phyloP scores from a whole-genome alignment of 148 eudicot species.

The Drosera capensis region DNA sequence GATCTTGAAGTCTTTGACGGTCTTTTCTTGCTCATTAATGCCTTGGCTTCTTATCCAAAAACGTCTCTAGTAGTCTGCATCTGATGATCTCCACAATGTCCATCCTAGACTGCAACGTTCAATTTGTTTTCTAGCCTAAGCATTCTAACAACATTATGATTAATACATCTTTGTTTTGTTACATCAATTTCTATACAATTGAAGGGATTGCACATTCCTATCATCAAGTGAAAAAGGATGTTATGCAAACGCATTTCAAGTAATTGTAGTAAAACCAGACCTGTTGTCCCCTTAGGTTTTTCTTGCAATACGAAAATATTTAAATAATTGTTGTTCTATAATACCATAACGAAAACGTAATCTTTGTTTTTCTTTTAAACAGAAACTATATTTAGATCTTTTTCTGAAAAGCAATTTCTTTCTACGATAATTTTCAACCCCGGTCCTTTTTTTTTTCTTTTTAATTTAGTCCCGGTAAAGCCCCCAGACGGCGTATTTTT shows the following conservation, averaged over 20 bases:
- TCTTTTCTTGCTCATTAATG: no score
- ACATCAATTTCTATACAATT: no score
- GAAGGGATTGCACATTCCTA: no score
- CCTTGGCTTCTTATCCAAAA: no score
- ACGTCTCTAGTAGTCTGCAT: no score
- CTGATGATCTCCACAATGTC: no score
- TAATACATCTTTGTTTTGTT: no score
- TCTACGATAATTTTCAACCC: neutral
- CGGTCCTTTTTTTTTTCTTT: neutral
- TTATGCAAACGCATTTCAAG: constrained; percentile 7
- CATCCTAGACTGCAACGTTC: no score
- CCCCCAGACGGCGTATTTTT: neutral
- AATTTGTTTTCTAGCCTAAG: no score
- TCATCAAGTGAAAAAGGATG: constrained; percentile 6
- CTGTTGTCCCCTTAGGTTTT: neutral
- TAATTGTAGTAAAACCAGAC: neutral
- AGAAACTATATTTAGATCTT: neutral
- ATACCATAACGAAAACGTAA: neutral
- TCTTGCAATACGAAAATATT: neutral
- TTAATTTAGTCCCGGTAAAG: neutral
- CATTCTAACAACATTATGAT: no score
- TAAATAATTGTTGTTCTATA: neutral
- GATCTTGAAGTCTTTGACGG: no score
- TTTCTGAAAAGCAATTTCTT: neutral
- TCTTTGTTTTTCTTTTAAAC: neutral